A percentile compares a stretch with the other conserved stretches of the same genome.
Evolutionary conservation across 2,329 filamentous ascomycete genomes (phyloP).

Genomic region (Botryotinia convoluta): DNA sequence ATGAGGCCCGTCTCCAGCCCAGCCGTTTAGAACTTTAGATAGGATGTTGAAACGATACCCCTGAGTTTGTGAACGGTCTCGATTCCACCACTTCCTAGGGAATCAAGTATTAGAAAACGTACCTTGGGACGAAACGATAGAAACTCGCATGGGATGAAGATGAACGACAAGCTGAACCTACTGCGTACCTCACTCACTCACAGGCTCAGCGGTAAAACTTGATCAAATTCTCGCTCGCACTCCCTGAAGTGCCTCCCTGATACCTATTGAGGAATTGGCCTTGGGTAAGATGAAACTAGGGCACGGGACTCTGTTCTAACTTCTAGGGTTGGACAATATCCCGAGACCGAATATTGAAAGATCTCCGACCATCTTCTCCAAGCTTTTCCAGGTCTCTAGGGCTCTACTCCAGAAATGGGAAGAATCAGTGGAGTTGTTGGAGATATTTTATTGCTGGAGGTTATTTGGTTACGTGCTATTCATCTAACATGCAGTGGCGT

Average conservation of each 20-base stretch:
- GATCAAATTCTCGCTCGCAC: background rate
- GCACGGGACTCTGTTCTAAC: background rate
- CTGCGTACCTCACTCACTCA: background rate
- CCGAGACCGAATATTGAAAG: conserved; percentile 18
- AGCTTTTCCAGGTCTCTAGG: background rate
- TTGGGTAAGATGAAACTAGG: conserved; percentile 4
- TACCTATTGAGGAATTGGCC: background rate
- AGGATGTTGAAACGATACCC: background rate
- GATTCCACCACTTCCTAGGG: background rate
- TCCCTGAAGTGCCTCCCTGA: background rate
- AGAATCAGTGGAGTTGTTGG: background rate
- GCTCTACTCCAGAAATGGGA: background rate
- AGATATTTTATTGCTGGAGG: background rate
- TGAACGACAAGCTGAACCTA: background rate
- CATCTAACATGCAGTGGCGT: background rate
- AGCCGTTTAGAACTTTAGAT: background rate
- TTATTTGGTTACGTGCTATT: conserved; percentile 12
- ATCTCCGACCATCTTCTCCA: conserved; percentile 16
- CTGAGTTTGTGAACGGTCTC: conserved; percentile 1
- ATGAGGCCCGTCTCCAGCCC: background rate
- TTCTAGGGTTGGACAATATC: background rate
- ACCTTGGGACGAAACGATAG: background rate
- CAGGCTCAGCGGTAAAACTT: background rate
- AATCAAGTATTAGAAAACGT: background rate
- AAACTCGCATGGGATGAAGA: background rate